Conservation (phyloP, 2,329 filamentous ascomycete species). For the Colletotrichum navitas region DNA sequence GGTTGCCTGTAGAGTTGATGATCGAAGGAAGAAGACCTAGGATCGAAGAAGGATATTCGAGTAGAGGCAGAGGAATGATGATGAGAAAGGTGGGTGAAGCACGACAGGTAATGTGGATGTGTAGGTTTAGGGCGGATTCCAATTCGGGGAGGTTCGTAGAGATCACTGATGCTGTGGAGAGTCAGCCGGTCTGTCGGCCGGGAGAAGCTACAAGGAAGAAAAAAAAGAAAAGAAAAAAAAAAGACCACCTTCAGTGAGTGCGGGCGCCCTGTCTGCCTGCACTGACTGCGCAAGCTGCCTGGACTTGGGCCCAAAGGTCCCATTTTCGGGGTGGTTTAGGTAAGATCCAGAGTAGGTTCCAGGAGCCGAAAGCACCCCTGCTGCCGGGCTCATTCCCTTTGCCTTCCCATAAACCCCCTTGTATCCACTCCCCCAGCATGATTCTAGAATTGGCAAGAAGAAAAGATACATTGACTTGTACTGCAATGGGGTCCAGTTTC, state of each 20-base stretch:
- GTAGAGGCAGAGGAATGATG: constrained; percentile 6
- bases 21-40: constrained; percentile 18
- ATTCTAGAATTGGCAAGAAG: constrained; percentile 43
- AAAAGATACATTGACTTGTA: constrained; percentile 39
- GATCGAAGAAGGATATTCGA: constrained; percentile 31
- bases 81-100: background rate
- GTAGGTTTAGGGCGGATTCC: constrained; percentile 22
- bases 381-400: constrained; percentile 27
- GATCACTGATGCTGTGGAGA: constrained; percentile 21
- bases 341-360: constrained; percentile 30
- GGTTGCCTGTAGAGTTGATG: constrained; percentile 19
- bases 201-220: background rate
- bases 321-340: constrained; percentile 9
- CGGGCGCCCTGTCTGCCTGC: background rate
- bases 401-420: constrained; percentile 24
- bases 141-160: constrained; percentile 28
- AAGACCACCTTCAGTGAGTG: constrained; percentile 1
- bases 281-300: constrained; percentile 3
- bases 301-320: constrained; percentile 4
- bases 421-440: constrained; percentile 22
- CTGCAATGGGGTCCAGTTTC: background rate
- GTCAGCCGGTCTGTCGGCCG: constrained; percentile 7
- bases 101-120: constrained; percentile 17
- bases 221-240: background rate
- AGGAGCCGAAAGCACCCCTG: constrained; percentile 36